phyloP scores from a whole-genome alignment of 1,139 yeast genomes.

The Spathaspora sp. region DNA sequence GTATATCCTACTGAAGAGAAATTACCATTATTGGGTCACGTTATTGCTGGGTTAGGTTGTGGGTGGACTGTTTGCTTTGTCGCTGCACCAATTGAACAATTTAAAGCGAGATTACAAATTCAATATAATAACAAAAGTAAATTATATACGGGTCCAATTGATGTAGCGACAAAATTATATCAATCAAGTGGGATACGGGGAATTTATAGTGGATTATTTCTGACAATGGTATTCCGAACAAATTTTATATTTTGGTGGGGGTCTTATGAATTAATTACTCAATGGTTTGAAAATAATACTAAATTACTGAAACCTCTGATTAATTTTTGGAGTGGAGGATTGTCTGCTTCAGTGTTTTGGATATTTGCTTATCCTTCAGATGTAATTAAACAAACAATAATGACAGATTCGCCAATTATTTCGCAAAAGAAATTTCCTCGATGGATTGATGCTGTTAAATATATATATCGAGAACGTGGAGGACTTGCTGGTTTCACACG shows the following conservation, averaged over 20 bases:
- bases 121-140: constrained; percentile 81
- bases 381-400: constrained; percentile 82
- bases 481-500: constrained; percentile 65
- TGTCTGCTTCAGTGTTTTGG: constrained; percentile 87
- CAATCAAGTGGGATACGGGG: constrained; percentile 65
- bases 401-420: constrained; percentile 73
- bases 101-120: constrained; percentile 85
- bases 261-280: constrained; percentile 76
- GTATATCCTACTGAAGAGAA: constrained; percentile 57
- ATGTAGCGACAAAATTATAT: constrained; percentile 58
- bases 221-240: constrained; percentile 85
- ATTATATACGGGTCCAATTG: constrained; percentile 74
- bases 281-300: constrained; percentile 65
- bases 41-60: constrained; percentile 75
- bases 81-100: constrained; percentile 91
- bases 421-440: constrained; percentile 62
- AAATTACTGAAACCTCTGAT: constrained; percentile 62
- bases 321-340: constrained; percentile 91
- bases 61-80: constrained; percentile 92
- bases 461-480: constrained; percentile 59
- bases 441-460: constrained; percentile 72
- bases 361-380: constrained; percentile 87
- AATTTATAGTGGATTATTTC: constrained; percentile 74
- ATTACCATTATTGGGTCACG: constrained; percentile 72
- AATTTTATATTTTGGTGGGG: constrained; percentile 96